These are phyloP conservation scores for Alternaria brassicicola DNA, from an alignment of 2,329 filamentous ascomycete genomes.

Conservation along the genomic window DNA sequence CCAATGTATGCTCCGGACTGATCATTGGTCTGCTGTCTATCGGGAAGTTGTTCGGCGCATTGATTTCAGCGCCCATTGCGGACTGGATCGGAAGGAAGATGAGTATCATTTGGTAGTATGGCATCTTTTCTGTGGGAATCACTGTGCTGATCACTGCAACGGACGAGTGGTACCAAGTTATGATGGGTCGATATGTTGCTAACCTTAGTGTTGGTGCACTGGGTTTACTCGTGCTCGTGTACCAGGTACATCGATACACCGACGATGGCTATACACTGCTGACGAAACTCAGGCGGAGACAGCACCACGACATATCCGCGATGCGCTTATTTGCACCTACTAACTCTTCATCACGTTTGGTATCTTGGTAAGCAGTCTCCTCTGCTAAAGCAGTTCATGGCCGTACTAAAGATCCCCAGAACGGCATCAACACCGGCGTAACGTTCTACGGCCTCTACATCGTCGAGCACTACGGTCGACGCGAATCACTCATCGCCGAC, in stretches of 20 bases:
- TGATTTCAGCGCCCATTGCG: constrained; percentile 62
- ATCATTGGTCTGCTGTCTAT: constrained; percentile 61
- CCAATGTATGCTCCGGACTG: constrained; percentile 35
- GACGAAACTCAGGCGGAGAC: constrained; percentile 57
- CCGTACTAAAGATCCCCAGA: constrained; percentile 17
- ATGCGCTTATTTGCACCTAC: constrained; percentile 66
- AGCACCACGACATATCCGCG: constrained; percentile 66
- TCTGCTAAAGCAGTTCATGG: too few species aligned
- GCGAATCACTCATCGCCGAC: constrained; percentile 53
- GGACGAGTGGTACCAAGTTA: constrained; percentile 66
- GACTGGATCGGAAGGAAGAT: constrained; percentile 65
- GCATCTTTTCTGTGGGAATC: constrained; percentile 67
- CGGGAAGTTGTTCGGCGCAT: constrained; percentile 74
- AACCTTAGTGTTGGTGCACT: constrained; percentile 69
- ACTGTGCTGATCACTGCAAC: constrained; percentile 67
- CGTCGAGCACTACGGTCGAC: constrained; percentile 54
- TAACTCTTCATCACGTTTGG: constrained; percentile 73
- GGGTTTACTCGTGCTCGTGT: constrained; percentile 64
- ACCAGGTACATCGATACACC: constrained; percentile 51
- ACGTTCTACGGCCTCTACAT: constrained; percentile 55
- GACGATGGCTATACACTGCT: background rate
- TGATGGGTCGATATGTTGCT: constrained; percentile 65
- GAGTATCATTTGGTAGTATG: constrained; percentile 64
- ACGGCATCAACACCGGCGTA: constrained; percentile 55
- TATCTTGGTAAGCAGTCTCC: constrained; percentile 53